phyloP scores from a whole-genome alignment of 176 grass and related monocot species.

The Oryza nivara region DNA sequence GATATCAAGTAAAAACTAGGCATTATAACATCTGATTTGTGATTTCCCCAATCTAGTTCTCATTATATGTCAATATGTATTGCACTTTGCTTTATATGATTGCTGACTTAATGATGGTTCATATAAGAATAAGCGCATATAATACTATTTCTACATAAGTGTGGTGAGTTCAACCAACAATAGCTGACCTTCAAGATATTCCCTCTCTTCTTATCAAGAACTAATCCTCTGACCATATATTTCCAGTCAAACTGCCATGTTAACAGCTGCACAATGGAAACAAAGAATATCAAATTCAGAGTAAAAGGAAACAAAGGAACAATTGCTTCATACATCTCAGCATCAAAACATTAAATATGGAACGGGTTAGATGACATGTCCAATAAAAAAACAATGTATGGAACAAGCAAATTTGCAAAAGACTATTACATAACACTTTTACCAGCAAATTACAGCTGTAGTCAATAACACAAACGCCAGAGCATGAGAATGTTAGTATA shows the following conservation, averaged over 20 bases:
- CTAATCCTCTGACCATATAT: conserved; percentile 98
- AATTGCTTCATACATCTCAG: conserved; percentile 10
- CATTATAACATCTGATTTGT: no score
- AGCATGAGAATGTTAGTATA: neutral
- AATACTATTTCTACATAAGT: conserved; percentile 2
- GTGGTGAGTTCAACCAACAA: neutral
- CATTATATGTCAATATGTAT: neutral
- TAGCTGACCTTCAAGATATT: conserved; percentile 93
- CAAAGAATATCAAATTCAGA: conserved; percentile 27
- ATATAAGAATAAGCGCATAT: neutral
- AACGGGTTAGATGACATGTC: conserved; percentile 26
- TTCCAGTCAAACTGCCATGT: conserved; percentile 97
- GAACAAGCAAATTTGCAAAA: neutral
- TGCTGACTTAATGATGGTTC: neutral
- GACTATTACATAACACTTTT: neutral
- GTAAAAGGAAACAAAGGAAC: conserved; percentile 30
- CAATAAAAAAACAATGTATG: neutral
- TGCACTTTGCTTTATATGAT: neutral
- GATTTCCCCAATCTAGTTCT: neutral
- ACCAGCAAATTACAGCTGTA: conserved; percentile 1
- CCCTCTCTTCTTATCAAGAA: conserved; percentile 98
- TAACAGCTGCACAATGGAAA: conserved; percentile 70
- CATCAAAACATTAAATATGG: conserved; percentile 11
- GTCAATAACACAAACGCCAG: neutral
- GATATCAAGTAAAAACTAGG: conserved; percentile 4